Conservation (phyloP, 1,139 yeast genomes). For the Yamadazyma trypodendri region DNA sequence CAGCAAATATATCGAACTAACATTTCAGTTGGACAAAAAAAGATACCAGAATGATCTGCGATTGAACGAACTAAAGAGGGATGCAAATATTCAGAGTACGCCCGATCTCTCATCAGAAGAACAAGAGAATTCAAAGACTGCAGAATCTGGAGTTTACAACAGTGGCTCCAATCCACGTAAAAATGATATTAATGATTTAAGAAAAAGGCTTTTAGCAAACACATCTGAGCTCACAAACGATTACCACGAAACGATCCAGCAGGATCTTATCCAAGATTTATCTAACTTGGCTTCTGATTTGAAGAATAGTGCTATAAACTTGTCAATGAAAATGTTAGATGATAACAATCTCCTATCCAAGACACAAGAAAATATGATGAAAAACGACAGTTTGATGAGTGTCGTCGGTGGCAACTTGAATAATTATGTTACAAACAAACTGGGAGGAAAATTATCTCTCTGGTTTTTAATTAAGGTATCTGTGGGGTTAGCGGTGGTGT, state of each 20-base stretch:
- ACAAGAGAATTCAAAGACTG: neutral
- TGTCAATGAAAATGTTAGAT: conserved; percentile 35
- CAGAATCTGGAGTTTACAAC: conserved; percentile 1
- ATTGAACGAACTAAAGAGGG: neutral
- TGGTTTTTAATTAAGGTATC: conserved; percentile 35
- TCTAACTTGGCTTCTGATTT: conserved; percentile 35
- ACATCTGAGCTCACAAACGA: conserved; percentile 21
- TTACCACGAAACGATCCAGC: conserved; percentile 46
- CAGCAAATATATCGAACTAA: conserved; percentile 10
- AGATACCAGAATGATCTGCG: conserved; percentile 5
- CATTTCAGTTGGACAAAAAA: conserved; percentile 12
- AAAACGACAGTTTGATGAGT: conserved; percentile 37
- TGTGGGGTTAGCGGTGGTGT: conserved; percentile 22
- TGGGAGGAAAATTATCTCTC: conserved; percentile 38
- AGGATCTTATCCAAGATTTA: conserved; percentile 39
- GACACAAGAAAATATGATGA: conserved; percentile 38
- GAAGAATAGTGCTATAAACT: conserved; percentile 35
- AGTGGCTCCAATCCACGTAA: conserved; percentile 3
- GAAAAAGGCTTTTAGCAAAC: conserved; percentile 13
- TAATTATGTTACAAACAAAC: conserved; percentile 33
- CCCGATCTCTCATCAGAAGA: neutral
- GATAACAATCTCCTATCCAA: conserved; percentile 36
- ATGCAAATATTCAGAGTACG: neutral
- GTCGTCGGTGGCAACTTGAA: conserved; percentile 40
- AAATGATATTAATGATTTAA: conserved; percentile 11